A percentile compares a stretch with the other conserved stretches of the same genome.
Conservation (phyloP, 164 flowering plant species). For the Malania oleifera region DNA sequence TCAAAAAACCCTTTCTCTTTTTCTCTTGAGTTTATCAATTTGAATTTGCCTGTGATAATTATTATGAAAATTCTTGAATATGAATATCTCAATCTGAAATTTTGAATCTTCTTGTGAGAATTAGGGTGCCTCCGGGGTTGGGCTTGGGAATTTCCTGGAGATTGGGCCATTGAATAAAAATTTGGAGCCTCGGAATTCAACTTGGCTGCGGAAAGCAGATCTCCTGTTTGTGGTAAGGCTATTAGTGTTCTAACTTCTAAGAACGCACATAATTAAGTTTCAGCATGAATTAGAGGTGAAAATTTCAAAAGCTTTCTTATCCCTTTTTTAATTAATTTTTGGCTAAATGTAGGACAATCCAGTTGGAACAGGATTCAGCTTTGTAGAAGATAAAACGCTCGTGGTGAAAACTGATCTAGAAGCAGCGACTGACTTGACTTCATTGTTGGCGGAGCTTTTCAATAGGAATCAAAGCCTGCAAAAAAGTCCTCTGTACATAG, state of each 20-base stretch:
- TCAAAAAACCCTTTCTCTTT: no score
- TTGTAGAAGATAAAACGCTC: constrained; percentile 52
- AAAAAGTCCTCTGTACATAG: constrained; percentile 61
- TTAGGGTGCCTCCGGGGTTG: constrained; percentile 60
- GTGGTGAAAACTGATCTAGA: constrained; percentile 77
- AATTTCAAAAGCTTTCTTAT: background rate
- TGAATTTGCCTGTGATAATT: no score
- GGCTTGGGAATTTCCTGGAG: constrained; percentile 52
- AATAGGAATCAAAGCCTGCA: constrained; percentile 50
- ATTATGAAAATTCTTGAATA: no score
- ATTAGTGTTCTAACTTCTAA: background rate
- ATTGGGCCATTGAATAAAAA: constrained; percentile 46
- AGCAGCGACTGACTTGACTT: constrained; percentile 71
- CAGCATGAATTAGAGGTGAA: background rate
- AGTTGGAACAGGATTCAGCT: constrained; percentile 91
- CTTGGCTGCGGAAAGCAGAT: constrained; percentile 50
- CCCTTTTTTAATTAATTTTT: background rate
- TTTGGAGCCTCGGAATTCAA: constrained; percentile 49
- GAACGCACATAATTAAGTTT: no score
- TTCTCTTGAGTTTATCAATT: no score
- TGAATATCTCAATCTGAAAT: background rate
- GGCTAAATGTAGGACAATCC: constrained; percentile 63
- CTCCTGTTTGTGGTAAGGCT: constrained; percentile 46
- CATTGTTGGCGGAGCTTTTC: constrained; percentile 50
- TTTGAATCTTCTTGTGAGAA: background rate